Evolutionary conservation across 768 basidiomycete genomes (phyloP), one percentile per base, ranked within the genome.

Genomic region (Fomitopsis pulvina): DNA sequence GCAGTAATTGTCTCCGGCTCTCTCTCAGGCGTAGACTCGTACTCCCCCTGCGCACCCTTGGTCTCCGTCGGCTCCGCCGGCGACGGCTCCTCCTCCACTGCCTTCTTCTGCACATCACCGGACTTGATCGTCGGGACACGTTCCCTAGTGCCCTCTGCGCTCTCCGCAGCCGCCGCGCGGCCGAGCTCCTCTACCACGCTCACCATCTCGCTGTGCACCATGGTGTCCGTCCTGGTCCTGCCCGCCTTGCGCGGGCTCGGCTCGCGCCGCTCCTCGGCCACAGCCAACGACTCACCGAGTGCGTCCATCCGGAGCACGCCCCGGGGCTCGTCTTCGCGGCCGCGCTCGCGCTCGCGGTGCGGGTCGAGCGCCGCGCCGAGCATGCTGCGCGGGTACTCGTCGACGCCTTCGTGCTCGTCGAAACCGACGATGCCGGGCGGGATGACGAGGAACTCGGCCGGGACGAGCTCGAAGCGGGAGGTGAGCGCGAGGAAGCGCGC

Each of bases 401-500:
- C 52, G 11, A 21, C 38, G 14, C 37, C 27, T 34, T 59, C 59
- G 22, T 50, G 65, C 32, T 66, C 63, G 25, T 62, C 45, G 48
- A 58, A 22, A 10, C 21, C 61, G 40, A 63, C 70, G 24, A 66
- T 63, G 2, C 65, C 52, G 14, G 77, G 68, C 0, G 87, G 88
- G 41, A 90, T 90, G 61, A 91, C 85, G 39, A 94, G 76, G 64
- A 94, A 90, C 49, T 91, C 89, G 21, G 76, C 59, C 0, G 88
- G 87, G 0, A 95, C 91, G 40, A 96, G 73, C 52, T 85, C 81
- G 68, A 87, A 94, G 61, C 80, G 80, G 52, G 77, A 74, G 7
- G 87, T 86, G 51, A 95, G 79, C 10, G 84, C 85, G 49, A 93
- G 77, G 72, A 95, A 95, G 58, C 93, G 85, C 29, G 86, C 85